These are phyloP conservation scores for Thelephora ganbajun DNA, from an alignment of 768 basidiomycete species.

Conservation along the genomic window DNA sequence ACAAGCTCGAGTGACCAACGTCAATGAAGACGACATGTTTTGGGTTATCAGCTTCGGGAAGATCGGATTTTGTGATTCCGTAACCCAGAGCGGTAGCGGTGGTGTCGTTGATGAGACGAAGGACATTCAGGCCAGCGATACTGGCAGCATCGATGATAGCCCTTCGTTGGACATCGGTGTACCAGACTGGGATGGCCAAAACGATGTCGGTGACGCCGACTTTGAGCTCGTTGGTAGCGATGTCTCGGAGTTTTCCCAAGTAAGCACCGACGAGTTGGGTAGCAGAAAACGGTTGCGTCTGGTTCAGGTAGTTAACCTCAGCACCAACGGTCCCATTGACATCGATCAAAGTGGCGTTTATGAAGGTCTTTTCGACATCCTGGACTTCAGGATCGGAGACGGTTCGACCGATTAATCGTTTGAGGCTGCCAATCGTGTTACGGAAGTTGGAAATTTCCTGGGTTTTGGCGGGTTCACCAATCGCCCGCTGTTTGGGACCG, in stretches of 20 bases:
- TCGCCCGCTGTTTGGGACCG: slow-evolving; percentile 77
- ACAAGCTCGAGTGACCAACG: slow-evolving; percentile 85
- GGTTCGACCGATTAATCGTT: slow-evolving; percentile 79
- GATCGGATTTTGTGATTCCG: slow-evolving; percentile 96
- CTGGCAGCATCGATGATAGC: slow-evolving; percentile 81
- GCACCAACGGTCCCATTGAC: slow-evolving; percentile 70
- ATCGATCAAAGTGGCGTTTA: slow-evolving; percentile 80
- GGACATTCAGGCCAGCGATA: slow-evolving; percentile 80
- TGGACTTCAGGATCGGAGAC: slow-evolving; percentile 70
- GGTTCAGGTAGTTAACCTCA: slow-evolving; percentile 82
- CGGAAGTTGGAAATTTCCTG: slow-evolving; percentile 97
- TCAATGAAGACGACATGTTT: slow-evolving; percentile 90
- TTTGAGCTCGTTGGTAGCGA: slow-evolving; percentile 74
- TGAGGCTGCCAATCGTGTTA: slow-evolving; percentile 90
- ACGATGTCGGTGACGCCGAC: slow-evolving; percentile 80
- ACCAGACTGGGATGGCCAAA: slow-evolving; percentile 95
- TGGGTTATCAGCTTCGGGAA: slow-evolving; percentile 73
- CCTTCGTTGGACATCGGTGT: slow-evolving; percentile 84
- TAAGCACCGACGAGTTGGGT: slow-evolving; percentile 91
- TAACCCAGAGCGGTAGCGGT: slow-evolving; percentile 95
- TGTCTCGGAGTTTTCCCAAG: slow-evolving; percentile 84
- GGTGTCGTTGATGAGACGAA: slow-evolving; percentile 94
- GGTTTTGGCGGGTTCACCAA: slow-evolving; percentile 94
- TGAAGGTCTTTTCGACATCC: slow-evolving; percentile 80
- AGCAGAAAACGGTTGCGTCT: slow-evolving; percentile 63